Conservation (phyloP, 495 filamentous ascomycete genomes). For the Collariella sp. region DNA sequence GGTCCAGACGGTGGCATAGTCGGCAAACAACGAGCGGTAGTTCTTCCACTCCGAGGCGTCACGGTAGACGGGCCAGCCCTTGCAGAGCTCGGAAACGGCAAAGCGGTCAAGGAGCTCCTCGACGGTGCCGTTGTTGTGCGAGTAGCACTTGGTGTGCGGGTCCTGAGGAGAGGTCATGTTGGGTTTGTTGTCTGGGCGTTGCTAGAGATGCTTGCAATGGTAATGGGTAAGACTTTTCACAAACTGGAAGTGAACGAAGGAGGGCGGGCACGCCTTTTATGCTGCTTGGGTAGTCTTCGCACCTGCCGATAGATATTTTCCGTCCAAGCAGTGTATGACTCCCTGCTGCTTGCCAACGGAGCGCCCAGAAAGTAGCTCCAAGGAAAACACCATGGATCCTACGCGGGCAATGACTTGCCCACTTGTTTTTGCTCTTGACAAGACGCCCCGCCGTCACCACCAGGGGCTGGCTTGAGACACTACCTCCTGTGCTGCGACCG, state of each 20-base stretch:
- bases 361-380: too few relatives aligned
- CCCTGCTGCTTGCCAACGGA: too few relatives aligned
- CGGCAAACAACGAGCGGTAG: constrained; percentile 51
- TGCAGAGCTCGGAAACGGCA: constrained; percentile 53
- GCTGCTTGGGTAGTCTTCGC: too few relatives aligned
- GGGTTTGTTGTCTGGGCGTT: not conserved
- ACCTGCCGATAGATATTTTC: too few relatives aligned
- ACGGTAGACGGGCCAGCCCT: constrained; percentile 59
- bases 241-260: not conserved
- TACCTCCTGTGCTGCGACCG: too few relatives aligned
- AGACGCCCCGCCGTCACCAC: too few relatives aligned
- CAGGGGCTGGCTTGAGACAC: too few relatives aligned
- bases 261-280: not conserved
- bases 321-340: too few relatives aligned
- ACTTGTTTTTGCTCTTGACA: too few relatives aligned
- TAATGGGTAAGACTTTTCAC: not conserved
- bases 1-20: constrained; percentile 52
- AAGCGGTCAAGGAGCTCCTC: constrained; percentile 44
- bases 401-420: too few relatives aligned
- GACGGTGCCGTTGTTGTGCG: constrained; percentile 49
- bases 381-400: too few relatives aligned
- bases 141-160: constrained; percentile 36
- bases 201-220: not conserved
- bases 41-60: constrained; percentile 61
- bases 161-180: constrained; percentile 38